Base-by-base conservation (phyloP, 306 rosid genomes). In the Acmispon strigosus region DNA sequence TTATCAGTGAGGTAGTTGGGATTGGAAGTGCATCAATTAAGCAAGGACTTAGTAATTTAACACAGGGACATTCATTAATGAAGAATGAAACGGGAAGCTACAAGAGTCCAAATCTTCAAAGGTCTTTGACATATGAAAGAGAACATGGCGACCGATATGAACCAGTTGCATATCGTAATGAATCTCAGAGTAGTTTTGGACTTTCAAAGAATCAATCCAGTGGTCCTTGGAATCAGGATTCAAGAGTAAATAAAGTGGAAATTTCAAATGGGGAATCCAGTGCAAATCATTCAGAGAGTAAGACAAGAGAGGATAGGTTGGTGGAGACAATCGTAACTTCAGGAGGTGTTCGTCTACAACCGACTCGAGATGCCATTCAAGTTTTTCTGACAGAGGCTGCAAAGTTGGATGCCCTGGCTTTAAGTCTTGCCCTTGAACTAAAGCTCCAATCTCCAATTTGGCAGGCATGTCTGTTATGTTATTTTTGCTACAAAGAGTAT, bases 301-400 rank as follows among this genome's bases (percentile, higher is more conserved):
- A 87, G 84, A 95, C 91, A 27, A 87, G 81, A 10, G 99, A 95
- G 79, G 96, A 91, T 65, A 89, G 88, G 82, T 79, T 95, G 85
- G 69, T 95, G 90, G 99, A 95, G 84, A 87, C 96, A 70, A 87
- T 95, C 79, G 97, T 92, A 65, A 91, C 90, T 4, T 81, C 96
- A 45, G 97, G 99, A 66, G 99, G 99, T 74, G 92, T 95, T 45
- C 96, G 99, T 19, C 73, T 95, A 62, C 99, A 95, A 75, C 99
- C 99, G 70, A 87, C 96, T 82, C 92, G 99, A 73, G 99, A 95
- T 86, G 96, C 96, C 64, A 72, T 91, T 81, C 96, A 86, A 66
- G 87, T 78, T 80, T 95, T 95, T 76, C 89, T 95, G 68, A 73
- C 70, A 15, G 92, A 95, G 82, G 99, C 96, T 44, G 87, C 81